Conservation (phyloP, 768 basidiomycete species). For the Mycena metata region DNA sequence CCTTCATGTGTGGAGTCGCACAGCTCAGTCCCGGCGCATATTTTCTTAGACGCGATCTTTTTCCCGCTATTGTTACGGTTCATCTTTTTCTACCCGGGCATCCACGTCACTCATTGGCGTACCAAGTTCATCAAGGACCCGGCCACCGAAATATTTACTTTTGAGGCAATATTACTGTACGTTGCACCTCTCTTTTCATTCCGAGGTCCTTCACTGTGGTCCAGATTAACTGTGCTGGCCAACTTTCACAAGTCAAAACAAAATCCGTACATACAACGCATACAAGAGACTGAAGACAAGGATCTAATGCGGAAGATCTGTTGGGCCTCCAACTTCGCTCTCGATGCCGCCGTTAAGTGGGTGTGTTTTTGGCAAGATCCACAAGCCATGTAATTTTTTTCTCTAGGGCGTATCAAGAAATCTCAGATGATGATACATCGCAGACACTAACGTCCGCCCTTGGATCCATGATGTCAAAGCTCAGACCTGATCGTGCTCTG, state of each 20-base stretch:
- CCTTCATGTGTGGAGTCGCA: conserved; percentile 69
- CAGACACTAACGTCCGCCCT: conserved; percentile 65
- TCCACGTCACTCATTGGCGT: background rate
- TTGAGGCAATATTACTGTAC: conserved; percentile 68
- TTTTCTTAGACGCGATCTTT: conserved; percentile 73
- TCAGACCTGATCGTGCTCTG: conserved; percentile 69
- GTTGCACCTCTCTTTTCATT: background rate
- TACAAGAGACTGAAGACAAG: conserved; percentile 61
- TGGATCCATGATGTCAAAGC: conserved; percentile 63
- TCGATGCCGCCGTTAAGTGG: conserved; percentile 66
- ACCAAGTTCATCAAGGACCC: conserved; percentile 65
- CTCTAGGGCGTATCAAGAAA: conserved; percentile 68
- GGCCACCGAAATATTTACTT: conserved; percentile 67
- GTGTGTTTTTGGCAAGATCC: conserved; percentile 32
- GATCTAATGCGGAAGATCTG: conserved; percentile 70
- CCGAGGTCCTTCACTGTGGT: background rate
- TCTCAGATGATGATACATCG: conserved; percentile 63
- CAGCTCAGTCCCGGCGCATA: conserved; percentile 79
- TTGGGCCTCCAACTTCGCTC: conserved; percentile 67
- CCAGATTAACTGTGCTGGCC: conserved; percentile 66
- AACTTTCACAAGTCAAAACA: conserved; percentile 81
- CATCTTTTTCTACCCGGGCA: conserved; percentile 38
- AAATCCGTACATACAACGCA: conserved; percentile 73
- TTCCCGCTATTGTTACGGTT: conserved; percentile 65
- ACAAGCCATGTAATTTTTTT: background rate